These are phyloP conservation scores for Cucumis cinereus DNA, from an alignment of 306 rosid species.

Conservation along the genomic window DNA sequence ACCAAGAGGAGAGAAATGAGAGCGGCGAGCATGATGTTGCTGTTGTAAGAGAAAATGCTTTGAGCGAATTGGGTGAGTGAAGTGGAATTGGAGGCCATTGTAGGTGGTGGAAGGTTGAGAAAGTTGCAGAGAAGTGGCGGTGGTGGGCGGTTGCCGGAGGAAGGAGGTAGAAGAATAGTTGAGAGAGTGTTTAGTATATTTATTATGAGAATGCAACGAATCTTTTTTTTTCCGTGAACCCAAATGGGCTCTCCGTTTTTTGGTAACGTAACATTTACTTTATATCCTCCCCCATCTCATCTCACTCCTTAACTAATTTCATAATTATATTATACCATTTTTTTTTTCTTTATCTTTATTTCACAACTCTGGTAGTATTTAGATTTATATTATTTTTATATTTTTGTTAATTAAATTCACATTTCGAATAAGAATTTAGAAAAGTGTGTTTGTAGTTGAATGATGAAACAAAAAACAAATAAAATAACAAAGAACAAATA, in stretches of 20 bases:
- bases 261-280: not conserved
- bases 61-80: constrained; percentile 28
- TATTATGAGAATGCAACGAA: not conserved
- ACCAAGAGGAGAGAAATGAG: constrained; percentile 62
- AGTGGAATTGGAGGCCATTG: constrained; percentile 6
- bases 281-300: not conserved
- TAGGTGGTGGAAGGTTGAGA: not conserved
- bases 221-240: not conserved
- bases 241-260: not conserved
- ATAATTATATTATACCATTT: too few species aligned
- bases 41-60: constrained; percentile 57
- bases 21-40: constrained; percentile 78
- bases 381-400: too few species aligned
- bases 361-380: too few species aligned
- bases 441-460: too few species aligned
- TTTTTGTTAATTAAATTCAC: too few species aligned
- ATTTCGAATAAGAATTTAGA: too few species aligned
- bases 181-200: not conserved
- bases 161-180: not conserved
- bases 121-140: not conserved
- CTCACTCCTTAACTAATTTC: not conserved
- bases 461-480: too few species aligned
- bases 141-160: not conserved
- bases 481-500: too few species aligned
- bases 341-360: too few species aligned